Base-by-base conservation (phyloP, 129 eudicot genomes). In the Heracleum sosnowskyi region DNA sequence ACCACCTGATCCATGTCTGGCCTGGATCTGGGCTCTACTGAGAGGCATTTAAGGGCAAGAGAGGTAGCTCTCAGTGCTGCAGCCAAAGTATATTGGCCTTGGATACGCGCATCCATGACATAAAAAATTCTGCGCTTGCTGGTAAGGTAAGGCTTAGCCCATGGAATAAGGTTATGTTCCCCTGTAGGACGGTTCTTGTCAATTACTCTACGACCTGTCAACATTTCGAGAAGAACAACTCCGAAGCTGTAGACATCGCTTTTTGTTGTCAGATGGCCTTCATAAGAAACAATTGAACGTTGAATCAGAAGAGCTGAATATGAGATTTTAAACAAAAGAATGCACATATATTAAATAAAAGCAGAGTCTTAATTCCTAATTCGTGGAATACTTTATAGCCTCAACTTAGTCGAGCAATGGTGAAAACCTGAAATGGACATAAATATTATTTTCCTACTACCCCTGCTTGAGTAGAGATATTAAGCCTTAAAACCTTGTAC, bases 241-340 rank as follows among this genome's bases (percentile, higher is more conserved):
- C 98, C 97, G 18, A 94, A 94, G 80, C 98, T 90, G 81, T 91
- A 94, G 76, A 94, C 87, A 74, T 94, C 98, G 46, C 97, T 94
- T 83, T 86, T 90, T 11, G 90, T 81, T 24, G 98, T 94, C 74
- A 94, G 77, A 77, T 91, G 98, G 75, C 98, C 98, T 94, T 74
- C 90, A 88, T 15, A 45, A 74, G 34, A 53, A 76, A 64, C 76
- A 33, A 46, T 18, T 44, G 10, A 29, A 79, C 22, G 33, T 20
- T 64, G 26, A 26, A 45, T 75, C 31, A 78, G 78, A 11, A 72
- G 55, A 31, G 33, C 76, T 63, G 17, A 11, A 35, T 42, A 40
- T 73, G 55, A 41, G 60, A 31, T 28, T 15, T 24, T 15, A 31
- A 74, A 74, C 57, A 74, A 44, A 74, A 13, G 20, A 31, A 66